Evolutionary conservation across 441 rosid species (phyloP).

Genomic region (Dalechampia spathulata): DNA sequence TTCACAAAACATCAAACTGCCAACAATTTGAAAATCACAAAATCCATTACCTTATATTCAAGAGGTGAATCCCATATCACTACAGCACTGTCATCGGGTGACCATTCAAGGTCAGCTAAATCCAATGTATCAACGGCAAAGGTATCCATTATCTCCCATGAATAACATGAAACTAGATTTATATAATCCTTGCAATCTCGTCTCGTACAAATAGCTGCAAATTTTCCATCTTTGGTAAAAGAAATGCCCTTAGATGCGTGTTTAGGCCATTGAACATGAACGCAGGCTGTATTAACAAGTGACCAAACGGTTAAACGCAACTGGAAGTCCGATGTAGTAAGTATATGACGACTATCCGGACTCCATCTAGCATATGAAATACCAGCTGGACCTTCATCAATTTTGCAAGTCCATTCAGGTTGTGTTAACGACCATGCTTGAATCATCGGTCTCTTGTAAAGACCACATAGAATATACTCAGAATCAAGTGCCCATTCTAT

Average conservation of each 20-base stretch:
- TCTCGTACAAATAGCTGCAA: constrained; percentile 81
- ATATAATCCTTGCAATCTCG: constrained; percentile 93
- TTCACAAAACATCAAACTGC: too few relatives aligned
- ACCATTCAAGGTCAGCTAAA: constrained; percentile 93
- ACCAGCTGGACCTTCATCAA: constrained; percentile 97
- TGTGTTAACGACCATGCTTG: constrained; percentile 92
- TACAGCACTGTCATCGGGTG: constrained; percentile 87
- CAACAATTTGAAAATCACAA: too few relatives aligned
- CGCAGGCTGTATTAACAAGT: constrained; percentile 83
- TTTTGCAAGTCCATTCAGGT: constrained; percentile 99
- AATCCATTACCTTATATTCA: constrained; percentile 80
- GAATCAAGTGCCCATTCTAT: constrained; percentile 98
- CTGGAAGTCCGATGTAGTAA: constrained; percentile 90
- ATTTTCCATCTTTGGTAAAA: constrained; percentile 84
- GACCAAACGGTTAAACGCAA: constrained; percentile 93
- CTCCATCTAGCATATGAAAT: constrained; percentile 98
- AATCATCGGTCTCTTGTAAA: constrained; percentile 80
- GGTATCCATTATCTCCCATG: constrained; percentile 95
- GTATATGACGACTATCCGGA: constrained; percentile 94
- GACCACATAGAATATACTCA: constrained; percentile 90
- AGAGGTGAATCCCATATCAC: constrained; percentile 91
- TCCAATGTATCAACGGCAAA: constrained; percentile 86
- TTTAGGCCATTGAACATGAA: constrained; percentile 96
- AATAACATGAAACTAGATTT: constrained; percentile 75
- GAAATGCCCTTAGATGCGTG: constrained; percentile 84